phyloP scores from a whole-genome alignment of 2,329 filamentous ascomycete genomes.

The Fusarium sp. region DNA sequence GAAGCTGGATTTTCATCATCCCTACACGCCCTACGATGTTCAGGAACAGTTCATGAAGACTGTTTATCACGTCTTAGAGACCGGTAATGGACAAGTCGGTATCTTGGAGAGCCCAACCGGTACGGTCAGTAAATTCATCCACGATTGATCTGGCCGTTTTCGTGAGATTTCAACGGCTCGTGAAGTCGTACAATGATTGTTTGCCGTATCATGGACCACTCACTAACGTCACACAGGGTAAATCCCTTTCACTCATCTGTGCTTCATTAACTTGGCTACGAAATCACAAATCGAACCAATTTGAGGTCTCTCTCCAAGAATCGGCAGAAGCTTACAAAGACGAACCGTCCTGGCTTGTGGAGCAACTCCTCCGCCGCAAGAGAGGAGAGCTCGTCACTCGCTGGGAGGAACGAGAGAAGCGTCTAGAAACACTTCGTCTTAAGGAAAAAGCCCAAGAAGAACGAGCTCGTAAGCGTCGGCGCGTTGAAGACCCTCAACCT shows the following conservation, averaged over 20 bases:
- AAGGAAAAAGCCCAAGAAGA: slow-evolving; percentile 67
- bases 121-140: slow-evolving; percentile 56
- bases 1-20: slow-evolving; percentile 78
- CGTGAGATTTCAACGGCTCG: too few species aligned
- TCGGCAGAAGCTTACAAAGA: slow-evolving; percentile 61
- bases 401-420: slow-evolving; percentile 78
- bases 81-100: slow-evolving; percentile 76
- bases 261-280: slow-evolving; percentile 91
- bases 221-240: slow-evolving; percentile 66
- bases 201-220: neutral
- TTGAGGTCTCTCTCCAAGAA: slow-evolving; percentile 60
- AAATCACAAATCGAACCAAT: slow-evolving; percentile 72
- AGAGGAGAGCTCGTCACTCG: slow-evolving; percentile 70
- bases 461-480: slow-evolving; percentile 57
- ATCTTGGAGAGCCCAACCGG: slow-evolving; percentile 96
- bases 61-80: slow-evolving; percentile 79
- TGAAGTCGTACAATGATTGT: neutral
- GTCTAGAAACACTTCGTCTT: slow-evolving; percentile 70
- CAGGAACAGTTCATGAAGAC: slow-evolving; percentile 88
- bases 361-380: slow-evolving; percentile 76
- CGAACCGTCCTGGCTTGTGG: slow-evolving; percentile 85
- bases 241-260: slow-evolving; percentile 92
- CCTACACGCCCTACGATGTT: slow-evolving; percentile 86
- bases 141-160: neutral
- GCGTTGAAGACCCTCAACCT: slow-evolving; percentile 49